Base-by-base conservation (phyloP, 75 land plant species). In the Cupressus sempervirens region DNA sequence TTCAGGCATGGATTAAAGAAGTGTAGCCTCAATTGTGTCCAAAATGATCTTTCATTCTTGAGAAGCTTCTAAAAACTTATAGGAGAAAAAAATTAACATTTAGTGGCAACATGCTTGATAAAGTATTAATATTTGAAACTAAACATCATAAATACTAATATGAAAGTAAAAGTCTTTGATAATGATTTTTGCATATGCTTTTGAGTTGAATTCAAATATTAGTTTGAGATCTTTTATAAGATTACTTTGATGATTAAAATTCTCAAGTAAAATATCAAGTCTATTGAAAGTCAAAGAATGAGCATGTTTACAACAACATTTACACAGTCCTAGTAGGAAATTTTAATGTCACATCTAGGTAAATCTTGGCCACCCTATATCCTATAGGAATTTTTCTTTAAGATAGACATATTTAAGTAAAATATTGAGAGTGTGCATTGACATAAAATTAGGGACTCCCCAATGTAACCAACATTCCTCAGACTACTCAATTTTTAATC, bases 371-470 rank as follows among this genome's bases (percentile, higher is more conserved):
- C 92, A 92, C 62, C 93, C 94, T 46, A 96, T 93, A 84, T 90
- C 87, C 86, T 95, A 93, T 50, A 93, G 85, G 43, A 92, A 90
- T 86, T 93, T 96, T 85, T 94, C 93, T 93, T 95, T 96, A 15
- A 96, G 91, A 82, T 89, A 93, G 50, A 96, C 87, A 15, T 97
- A 95, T 88, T 96, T 97, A 52, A 95, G 84, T 18, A 96, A 92
- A 62, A 96, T 85, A 84, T 94, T 93, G 36, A 93, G 91, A 82
- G 93, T 94, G 82, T 93, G 97, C 73, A 93, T 84, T 52, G 94
- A 93, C 90, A 92, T 92, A 10, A 87, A 87, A 26, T 89, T 88
- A 7, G 82, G 50, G 20, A 76, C 82, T 82, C 87, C 87, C 43
- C 79, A 84, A 13, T 84, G 81, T 0, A 90, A 89, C 10, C 88